Evolutionary conservation across 306 rosid species (phyloP).

Genomic region (Gillenia trifoliata): DNA sequence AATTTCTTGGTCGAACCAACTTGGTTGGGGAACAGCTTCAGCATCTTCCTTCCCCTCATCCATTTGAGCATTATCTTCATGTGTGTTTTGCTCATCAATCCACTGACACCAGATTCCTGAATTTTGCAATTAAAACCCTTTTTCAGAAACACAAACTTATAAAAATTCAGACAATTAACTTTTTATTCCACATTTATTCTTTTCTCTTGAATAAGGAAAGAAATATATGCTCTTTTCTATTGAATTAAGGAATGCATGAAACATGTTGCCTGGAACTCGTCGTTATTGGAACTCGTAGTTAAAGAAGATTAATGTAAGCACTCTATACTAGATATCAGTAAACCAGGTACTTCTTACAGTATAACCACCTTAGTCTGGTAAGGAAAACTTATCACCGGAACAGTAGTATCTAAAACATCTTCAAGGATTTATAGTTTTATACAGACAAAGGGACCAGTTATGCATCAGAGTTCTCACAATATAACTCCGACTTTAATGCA

Average conservation of each 20-base stretch:
- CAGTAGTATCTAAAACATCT: neutral
- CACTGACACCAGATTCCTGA: slow-evolving; percentile 40
- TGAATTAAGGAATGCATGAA: neutral
- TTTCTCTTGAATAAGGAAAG: neutral
- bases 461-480: neutral
- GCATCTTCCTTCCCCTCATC: slow-evolving; percentile 61
- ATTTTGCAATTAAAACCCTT: neutral
- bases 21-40: slow-evolving; percentile 36
- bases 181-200: neutral
- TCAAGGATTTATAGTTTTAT: neutral
- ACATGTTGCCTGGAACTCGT: neutral
- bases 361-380: neutral
- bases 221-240: neutral
- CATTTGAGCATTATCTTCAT: slow-evolving; percentile 54
- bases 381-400: neutral
- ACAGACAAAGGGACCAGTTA: neutral
- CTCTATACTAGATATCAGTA: neutral
- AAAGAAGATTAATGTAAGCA: neutral
- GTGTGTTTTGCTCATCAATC: slow-evolving; percentile 56
- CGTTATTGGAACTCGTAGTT: neutral
- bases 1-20: slow-evolving; percentile 49
- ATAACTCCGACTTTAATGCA: neutral
- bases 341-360: neutral
- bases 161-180: neutral
- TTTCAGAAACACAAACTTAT: neutral